Percentiles rank a stretch among this genome's conserved stretches.
phyloP scores from a whole-genome alignment of 139 green algal genomes.

The Chlorella sp. region DNA sequence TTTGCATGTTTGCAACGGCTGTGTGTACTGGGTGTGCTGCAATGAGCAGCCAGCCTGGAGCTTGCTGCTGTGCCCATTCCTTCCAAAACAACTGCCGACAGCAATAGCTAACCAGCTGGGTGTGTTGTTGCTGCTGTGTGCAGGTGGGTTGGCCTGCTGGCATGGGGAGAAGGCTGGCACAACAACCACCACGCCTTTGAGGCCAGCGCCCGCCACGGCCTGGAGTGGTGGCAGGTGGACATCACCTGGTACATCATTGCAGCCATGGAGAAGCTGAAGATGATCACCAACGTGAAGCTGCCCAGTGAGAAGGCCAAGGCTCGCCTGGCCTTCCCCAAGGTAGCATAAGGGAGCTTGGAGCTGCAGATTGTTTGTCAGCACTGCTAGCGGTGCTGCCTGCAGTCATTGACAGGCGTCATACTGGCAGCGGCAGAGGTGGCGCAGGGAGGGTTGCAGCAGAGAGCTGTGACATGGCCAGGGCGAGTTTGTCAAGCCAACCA shows the following conservation, averaged over 20 bases:
- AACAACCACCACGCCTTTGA: conserved; percentile 73
- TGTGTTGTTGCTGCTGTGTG: too few relatives aligned
- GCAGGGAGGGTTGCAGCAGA: too few relatives aligned
- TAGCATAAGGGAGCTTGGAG: neutral
- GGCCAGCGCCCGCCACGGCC: conserved; percentile 56
- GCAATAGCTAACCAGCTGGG: too few relatives aligned
- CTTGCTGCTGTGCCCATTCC: too few relatives aligned
- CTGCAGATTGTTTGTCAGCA: conserved; percentile 8
- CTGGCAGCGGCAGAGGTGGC: too few relatives aligned
- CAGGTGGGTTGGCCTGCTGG: conserved; percentile 56
- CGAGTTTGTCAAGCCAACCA: too few relatives aligned
- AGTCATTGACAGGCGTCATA: too few relatives aligned
- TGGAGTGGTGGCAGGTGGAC: conserved; percentile 72
- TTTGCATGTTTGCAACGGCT: too few relatives aligned
- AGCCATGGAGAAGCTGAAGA: conserved; percentile 33
- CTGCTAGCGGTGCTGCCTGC: too few relatives aligned
- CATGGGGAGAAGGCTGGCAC: conserved; percentile 58
- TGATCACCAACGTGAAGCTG: conserved; percentile 83
- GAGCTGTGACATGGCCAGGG: too few relatives aligned
- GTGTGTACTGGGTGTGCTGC: too few relatives aligned
- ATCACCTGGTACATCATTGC: conserved; percentile 70
- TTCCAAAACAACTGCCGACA: conserved; percentile 45
- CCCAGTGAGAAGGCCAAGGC: conserved; percentile 78
- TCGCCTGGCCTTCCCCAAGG: conserved; percentile 37
- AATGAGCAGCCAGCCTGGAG: too few relatives aligned